phyloP scores from a whole-genome alignment of 2,329 filamentous ascomycete genomes.

The Colletotrichum filicis region DNA sequence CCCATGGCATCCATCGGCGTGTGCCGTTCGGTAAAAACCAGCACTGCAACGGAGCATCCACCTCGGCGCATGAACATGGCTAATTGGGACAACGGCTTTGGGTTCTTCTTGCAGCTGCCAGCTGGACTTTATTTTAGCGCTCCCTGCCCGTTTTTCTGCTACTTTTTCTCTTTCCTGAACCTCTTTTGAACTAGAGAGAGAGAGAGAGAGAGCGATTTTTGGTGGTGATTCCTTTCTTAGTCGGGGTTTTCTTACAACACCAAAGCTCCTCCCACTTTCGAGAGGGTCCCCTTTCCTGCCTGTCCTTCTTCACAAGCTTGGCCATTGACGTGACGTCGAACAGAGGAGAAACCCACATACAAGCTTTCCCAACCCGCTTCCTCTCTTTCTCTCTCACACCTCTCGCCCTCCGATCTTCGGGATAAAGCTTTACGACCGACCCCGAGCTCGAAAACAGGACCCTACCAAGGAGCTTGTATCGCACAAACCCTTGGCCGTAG shows the following conservation, averaged over 20 bases:
- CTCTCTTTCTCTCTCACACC: too few relatives aligned
- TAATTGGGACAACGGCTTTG: constrained; percentile 17
- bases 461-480: background rate
- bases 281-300: background rate
- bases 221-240: background rate
- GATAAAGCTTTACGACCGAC: constrained; percentile 31
- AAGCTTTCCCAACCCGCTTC: background rate
- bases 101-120: background rate
- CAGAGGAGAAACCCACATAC: constrained; percentile 14
- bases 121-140: background rate
- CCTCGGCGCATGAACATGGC: constrained; percentile 32
- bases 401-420: constrained; percentile 33
- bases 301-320: background rate
- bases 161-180: background rate
- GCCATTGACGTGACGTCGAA: constrained; percentile 24
- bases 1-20: background rate
- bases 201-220: too few relatives aligned
- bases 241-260: background rate
- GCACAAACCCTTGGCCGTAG: background rate
- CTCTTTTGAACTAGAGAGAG: background rate
- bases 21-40: background rate
- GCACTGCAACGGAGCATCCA: constrained; percentile 8
- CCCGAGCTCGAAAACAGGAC: constrained; percentile 19
- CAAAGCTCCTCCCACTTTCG: background rate
- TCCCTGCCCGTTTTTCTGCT: background rate